A percentile compares a stretch with the other conserved stretches of the same genome.
phyloP scores from a whole-genome alignment of 768 basidiomycete genomes.

The Tulasnella sp. region DNA sequence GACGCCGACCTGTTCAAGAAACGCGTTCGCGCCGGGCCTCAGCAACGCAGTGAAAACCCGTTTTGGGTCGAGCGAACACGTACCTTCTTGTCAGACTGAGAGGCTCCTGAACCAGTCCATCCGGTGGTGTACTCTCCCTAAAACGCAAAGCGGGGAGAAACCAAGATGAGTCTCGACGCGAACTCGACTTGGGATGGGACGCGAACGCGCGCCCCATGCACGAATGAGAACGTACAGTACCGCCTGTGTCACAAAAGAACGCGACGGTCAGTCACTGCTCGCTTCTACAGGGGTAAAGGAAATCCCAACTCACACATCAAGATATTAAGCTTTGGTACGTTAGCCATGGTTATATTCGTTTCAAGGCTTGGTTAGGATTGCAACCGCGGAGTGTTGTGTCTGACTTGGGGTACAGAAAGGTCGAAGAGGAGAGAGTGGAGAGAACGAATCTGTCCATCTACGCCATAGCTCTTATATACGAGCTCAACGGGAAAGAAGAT shows the following conservation, averaged over 20 bases:
- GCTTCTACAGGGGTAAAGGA: too few species aligned
- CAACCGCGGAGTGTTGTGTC: too few species aligned
- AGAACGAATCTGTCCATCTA: neutral
- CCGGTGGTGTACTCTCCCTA: constrained; percentile 93
- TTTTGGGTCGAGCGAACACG: constrained; percentile 32
- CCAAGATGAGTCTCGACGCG: neutral
- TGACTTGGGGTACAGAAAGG: neutral
- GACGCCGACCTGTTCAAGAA: constrained; percentile 45
- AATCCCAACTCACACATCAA: neutral
- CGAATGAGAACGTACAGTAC: constrained; percentile 11
- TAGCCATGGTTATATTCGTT: neutral
- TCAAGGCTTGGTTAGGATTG: neutral
- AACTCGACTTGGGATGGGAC: neutral
- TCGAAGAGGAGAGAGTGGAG: neutral
- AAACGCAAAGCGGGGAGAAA: constrained; percentile 24
- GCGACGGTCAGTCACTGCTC: neutral
- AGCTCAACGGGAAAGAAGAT: neutral
- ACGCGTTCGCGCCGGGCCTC: neutral
- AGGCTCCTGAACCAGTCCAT: constrained; percentile 90
- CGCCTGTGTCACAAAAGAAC: neutral
- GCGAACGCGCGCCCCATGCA: too few species aligned
- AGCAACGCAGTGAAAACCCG: neutral
- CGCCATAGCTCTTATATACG: constrained; percentile 1
- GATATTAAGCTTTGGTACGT: constrained; percentile 15
- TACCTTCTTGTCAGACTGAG: constrained; percentile 94